Conservation (phyloP, 495 filamentous ascomycete genomes). For the Aspergillus kassunensis region DNA sequence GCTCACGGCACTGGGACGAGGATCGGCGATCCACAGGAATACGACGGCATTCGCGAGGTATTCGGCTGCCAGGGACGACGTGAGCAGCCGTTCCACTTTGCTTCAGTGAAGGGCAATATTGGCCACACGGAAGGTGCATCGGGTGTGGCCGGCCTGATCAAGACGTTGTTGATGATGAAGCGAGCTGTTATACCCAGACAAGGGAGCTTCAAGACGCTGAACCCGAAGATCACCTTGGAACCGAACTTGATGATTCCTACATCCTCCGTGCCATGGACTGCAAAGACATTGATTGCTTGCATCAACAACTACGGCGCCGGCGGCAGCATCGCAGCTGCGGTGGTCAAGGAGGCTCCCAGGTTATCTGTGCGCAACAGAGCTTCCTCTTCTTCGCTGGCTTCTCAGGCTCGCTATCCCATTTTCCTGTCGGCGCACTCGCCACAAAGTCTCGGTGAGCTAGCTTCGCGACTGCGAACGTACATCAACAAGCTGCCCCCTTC, state of each 20-base stretch:
- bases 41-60: conserved; percentile 28
- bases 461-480: too few relatives aligned
- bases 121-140: conserved; percentile 49
- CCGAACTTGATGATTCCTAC: too few relatives aligned
- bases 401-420: too few relatives aligned
- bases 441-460: too few relatives aligned
- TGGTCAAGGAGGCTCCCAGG: too few relatives aligned
- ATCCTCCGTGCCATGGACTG: conserved; percentile 20
- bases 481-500: too few relatives aligned
- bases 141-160: conserved; percentile 41
- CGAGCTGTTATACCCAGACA: conserved; percentile 34
- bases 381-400: too few relatives aligned
- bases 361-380: too few relatives aligned
- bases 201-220: conserved; percentile 34
- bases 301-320: conserved; percentile 49
- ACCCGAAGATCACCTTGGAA: conserved; percentile 33
- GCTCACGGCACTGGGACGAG: conserved; percentile 73
- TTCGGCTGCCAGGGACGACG: conserved; percentile 36
- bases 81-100: conserved; percentile 10
- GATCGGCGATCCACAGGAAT: conserved; percentile 63
- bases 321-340: too few relatives aligned
- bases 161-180: conserved; percentile 46
- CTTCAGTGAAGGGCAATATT: conserved; percentile 44
- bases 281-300: conserved; percentile 31
- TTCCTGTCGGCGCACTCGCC: too few relatives aligned